phyloP scores from a whole-genome alignment of 1,284 basidiomycete species.

The Tilletia walkeri region DNA sequence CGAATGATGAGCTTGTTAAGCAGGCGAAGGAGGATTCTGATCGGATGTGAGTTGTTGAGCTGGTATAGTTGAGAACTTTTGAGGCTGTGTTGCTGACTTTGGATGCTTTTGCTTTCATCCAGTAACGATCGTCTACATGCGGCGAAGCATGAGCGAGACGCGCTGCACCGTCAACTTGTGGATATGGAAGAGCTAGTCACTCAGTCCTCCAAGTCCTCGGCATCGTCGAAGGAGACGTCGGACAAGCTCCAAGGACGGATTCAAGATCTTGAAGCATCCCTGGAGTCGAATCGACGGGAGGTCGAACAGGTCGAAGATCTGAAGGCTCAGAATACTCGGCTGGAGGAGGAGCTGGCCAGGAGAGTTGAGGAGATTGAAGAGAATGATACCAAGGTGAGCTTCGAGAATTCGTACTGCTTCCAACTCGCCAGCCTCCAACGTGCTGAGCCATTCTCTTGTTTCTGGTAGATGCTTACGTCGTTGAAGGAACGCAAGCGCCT shows the following conservation, averaged over 20 bases:
- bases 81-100: no score
- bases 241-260: not conserved
- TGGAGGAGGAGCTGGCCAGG: slow-evolving; percentile 4
- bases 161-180: not conserved
- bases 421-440: no score
- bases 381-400: slow-evolving; percentile 14
- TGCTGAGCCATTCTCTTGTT: not conserved
- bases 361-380: slow-evolving; percentile 5
- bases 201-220: not conserved
- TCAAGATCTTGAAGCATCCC: not conserved
- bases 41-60: not conserved
- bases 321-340: not conserved
- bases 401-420: no score
- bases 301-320: not conserved
- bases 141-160: not conserved
- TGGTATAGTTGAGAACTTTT: no score
- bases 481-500: slow-evolving; percentile 11
- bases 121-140: not conserved
- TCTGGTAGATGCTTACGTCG: not conserved
- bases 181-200: not conserved
- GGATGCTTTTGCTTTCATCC: not conserved
- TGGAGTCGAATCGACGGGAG: not conserved
- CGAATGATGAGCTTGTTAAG: not conserved
- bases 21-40: not conserved
- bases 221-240: not conserved